These are phyloP conservation scores for Rhizoclosmatium sp. DNA, from an alignment of 192 early-diverging fungal species.

Conservation along the genomic window DNA sequence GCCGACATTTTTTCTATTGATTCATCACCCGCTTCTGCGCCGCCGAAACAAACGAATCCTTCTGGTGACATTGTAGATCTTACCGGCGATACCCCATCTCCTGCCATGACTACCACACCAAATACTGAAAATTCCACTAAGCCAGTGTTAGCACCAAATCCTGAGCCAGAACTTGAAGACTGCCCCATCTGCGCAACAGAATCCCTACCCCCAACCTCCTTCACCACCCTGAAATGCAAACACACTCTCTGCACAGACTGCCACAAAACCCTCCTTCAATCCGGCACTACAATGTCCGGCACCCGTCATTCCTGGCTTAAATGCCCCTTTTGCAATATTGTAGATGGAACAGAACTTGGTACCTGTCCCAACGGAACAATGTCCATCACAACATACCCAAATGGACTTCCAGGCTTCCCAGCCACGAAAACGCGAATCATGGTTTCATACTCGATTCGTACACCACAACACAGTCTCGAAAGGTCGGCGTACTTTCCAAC, in stretches of 20 bases:
- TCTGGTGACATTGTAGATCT: too few relatives aligned
- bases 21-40: too few relatives aligned
- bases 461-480: background rate
- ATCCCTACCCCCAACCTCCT: background rate
- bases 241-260: slow-evolving; percentile 9
- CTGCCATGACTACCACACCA: too few relatives aligned
- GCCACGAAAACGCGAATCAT: background rate
- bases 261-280: background rate
- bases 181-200: slow-evolving; percentile 6
- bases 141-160: too few relatives aligned
- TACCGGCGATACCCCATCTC: too few relatives aligned
- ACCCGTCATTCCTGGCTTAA: background rate
- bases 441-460: background rate
- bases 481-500: slow-evolving; percentile 14
- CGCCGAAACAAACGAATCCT: too few relatives aligned
- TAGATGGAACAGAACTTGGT: slow-evolving; percentile 12
- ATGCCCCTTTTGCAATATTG: slow-evolving; percentile 16
- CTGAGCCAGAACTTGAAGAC: background rate
- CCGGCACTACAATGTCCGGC: slow-evolving; percentile 21
- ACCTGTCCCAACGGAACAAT: slow-evolving; percentile 25
- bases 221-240: background rate
- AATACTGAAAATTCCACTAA: too few relatives aligned
- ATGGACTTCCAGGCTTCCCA: slow-evolving; percentile 4
- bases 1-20: too few relatives aligned
- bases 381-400: slow-evolving; percentile 1